These are phyloP conservation scores for Lentinula lateritia DNA, from an alignment of 768 basidiomycete genomes.

Conservation along the genomic window DNA sequence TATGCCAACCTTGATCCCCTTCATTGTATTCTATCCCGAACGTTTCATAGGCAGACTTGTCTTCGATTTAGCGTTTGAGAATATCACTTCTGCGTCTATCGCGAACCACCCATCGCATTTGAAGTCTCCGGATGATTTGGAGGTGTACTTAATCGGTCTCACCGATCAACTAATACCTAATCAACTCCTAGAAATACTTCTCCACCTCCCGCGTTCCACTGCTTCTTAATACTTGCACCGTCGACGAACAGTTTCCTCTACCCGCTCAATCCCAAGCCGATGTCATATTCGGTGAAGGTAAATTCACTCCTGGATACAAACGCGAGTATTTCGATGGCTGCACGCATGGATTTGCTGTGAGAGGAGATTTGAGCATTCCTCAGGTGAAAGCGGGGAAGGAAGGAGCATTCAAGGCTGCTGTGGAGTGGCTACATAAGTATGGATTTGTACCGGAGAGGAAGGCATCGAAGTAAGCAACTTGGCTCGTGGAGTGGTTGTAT, in stretches of 20 bases:
- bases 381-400: conserved; percentile 50
- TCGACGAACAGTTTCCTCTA: conserved; percentile 24
- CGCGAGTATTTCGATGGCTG: conserved; percentile 26
- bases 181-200: conserved; percentile 37
- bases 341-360: conserved; percentile 36
- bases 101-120: conserved; percentile 60
- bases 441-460: not conserved
- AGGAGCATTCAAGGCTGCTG: conserved; percentile 44
- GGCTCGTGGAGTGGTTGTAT: too few relatives aligned
- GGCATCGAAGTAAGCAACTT: not conserved
- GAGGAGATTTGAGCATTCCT: conserved; percentile 34
- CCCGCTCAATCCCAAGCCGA: conserved; percentile 33
- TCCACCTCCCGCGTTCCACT: conserved; percentile 44
- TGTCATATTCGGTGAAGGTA: conserved; percentile 29
- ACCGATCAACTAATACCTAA: not conserved
- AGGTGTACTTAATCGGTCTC: conserved; percentile 24
- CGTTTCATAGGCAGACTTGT: conserved; percentile 39
- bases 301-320: conserved; percentile 30
- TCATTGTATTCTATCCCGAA: not conserved
- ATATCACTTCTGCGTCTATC: conserved; percentile 40
- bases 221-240: conserved; percentile 61
- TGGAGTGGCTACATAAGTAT: conserved; percentile 32
- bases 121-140: conserved; percentile 51
- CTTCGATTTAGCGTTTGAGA: conserved; percentile 59
- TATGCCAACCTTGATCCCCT: conserved; percentile 14